These are phyloP conservation scores for Grosmannia serpens DNA, from an alignment of 2,329 filamentous ascomycete species.

Conservation along the genomic window DNA sequence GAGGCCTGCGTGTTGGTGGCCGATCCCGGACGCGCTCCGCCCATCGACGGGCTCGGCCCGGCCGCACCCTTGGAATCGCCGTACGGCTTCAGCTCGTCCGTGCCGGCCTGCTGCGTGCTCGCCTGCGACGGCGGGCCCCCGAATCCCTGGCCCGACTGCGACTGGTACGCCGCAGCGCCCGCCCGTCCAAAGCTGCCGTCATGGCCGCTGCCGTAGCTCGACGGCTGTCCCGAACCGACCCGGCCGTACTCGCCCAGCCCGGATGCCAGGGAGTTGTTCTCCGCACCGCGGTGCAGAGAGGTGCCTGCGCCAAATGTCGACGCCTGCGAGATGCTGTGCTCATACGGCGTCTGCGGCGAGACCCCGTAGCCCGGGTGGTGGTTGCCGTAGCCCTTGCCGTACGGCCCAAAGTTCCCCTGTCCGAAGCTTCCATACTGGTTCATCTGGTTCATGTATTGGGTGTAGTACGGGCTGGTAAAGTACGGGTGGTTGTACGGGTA, in stretches of 20 bases:
- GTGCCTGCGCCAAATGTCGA: constrained; percentile 39
- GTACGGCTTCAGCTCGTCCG: constrained; percentile 48
- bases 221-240: constrained; percentile 26
- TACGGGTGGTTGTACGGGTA: constrained; percentile 46
- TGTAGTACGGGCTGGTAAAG: constrained; percentile 51
- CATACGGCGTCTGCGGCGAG: constrained; percentile 24
- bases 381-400: constrained; percentile 46
- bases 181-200: constrained; percentile 41
- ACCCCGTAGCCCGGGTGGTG: constrained; percentile 37
- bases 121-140: constrained; percentile 37
- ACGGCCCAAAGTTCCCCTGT: constrained; percentile 41
- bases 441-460: constrained; percentile 36
- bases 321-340: constrained; percentile 42
- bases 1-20: constrained; percentile 42
- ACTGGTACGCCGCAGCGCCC: constrained; percentile 37
- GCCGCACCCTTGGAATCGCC: constrained; percentile 41
- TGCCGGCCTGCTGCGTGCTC: constrained; percentile 26
- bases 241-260: constrained; percentile 44
- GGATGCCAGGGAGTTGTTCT: constrained; percentile 31
- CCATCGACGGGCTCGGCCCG: constrained; percentile 45
- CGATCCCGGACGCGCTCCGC: constrained; percentile 44
- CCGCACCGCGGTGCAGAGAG: constrained; percentile 35
- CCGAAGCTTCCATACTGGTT: constrained; percentile 28
- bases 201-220: constrained; percentile 41
- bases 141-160: constrained; percentile 42